These are phyloP conservation scores for Myxozyma neglecta DNA, from an alignment of 805 yeast genomes.

Conservation along the genomic window DNA sequence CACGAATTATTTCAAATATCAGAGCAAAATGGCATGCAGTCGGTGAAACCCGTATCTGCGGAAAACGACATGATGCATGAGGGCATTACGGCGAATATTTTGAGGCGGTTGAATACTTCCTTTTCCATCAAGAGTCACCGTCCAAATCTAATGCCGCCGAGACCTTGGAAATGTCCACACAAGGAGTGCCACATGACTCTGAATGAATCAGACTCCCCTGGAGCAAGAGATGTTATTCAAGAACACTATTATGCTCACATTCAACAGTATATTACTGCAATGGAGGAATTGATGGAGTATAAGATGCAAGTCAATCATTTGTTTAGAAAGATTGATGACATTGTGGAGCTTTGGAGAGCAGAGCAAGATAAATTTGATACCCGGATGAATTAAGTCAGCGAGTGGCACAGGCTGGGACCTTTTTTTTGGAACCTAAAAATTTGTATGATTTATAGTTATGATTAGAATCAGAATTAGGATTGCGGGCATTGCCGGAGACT, in stretches of 20 bases:
- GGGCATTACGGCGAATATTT: constrained; percentile 13
- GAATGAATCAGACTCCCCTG: constrained; percentile 11
- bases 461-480: too few relatives aligned
- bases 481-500: too few relatives aligned
- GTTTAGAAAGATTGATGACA: constrained; percentile 19
- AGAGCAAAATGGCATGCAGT: not conserved
- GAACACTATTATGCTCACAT: constrained; percentile 26
- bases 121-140: constrained; percentile 7
- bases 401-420: too few relatives aligned
- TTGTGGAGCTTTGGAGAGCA: constrained; percentile 16
- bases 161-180: constrained; percentile 26
- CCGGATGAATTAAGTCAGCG: not conserved
- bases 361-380: not conserved
- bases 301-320: constrained; percentile 13
- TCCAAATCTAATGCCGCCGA: not conserved
- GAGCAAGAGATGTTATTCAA: constrained; percentile 21
- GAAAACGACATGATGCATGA: constrained; percentile 20
- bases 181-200: constrained; percentile 15
- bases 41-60: not conserved
- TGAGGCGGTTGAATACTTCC: constrained; percentile 11
- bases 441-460: too few relatives aligned
- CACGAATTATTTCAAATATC: too few relatives aligned
- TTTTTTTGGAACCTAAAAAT: too few relatives aligned
- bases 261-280: constrained; percentile 16
- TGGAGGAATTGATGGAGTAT: constrained; percentile 16